Conservation (phyloP, 2,329 filamentous ascomycete species). For the Periglandula ipomoeae region DNA sequence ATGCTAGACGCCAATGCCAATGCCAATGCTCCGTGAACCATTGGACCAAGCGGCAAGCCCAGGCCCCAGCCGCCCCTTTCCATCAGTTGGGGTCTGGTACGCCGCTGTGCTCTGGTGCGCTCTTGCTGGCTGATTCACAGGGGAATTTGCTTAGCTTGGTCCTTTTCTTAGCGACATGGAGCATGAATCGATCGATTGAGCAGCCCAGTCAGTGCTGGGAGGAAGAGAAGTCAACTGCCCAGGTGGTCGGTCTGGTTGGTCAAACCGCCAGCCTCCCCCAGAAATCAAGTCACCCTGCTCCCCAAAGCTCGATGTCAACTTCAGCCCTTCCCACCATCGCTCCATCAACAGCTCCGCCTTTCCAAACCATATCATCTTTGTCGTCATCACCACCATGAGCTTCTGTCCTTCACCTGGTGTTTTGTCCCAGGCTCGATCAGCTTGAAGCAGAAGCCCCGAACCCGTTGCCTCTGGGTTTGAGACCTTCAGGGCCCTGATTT, state of each 20-base stretch:
- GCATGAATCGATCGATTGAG: too few species aligned
- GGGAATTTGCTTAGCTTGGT: neutral
- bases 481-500: constrained; percentile 12
- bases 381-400: constrained; percentile 20
- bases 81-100: too few species aligned
- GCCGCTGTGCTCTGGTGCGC: neutral
- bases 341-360: constrained; percentile 6
- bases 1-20: too few species aligned
- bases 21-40: too few species aligned
- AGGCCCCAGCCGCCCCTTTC: too few species aligned
- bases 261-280: neutral
- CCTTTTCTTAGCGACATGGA: too few species aligned
- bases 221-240: too few species aligned
- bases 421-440: constrained; percentile 21
- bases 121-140: neutral
- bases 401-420: constrained; percentile 15
- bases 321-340: neutral
- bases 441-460: constrained; percentile 14
- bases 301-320: neutral
- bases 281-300: neutral
- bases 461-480: constrained; percentile 11
- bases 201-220: too few species aligned
- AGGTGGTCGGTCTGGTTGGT: neutral
- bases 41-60: too few species aligned
- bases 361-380: constrained; percentile 6